Percentiles rank a stretch among this genome's conserved stretches.
phyloP scores from a whole-genome alignment of 495 filamentous ascomycete genomes.

The Emericellopsis terricola region DNA sequence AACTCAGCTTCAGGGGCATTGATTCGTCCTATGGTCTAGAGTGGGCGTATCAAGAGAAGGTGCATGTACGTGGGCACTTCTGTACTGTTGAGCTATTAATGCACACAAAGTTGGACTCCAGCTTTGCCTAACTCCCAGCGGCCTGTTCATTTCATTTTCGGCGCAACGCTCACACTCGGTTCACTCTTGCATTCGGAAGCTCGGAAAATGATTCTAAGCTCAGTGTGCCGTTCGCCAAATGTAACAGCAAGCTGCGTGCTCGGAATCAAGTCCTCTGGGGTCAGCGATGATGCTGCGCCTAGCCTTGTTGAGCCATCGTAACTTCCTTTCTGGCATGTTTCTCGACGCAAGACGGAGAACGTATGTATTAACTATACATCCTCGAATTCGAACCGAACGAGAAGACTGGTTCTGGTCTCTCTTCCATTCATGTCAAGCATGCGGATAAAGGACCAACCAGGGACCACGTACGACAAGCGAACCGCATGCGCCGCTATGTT shows the following conservation, averaged over 20 bases:
- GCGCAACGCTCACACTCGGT: constrained; percentile 7
- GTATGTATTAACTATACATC: constrained; percentile 6
- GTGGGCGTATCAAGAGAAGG: too few species aligned
- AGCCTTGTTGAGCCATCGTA: too few species aligned
- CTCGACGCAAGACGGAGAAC: neutral
- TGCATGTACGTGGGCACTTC: too few species aligned
- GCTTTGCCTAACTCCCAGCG: too few species aligned
- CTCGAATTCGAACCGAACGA: constrained; percentile 30
- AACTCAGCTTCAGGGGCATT: constrained; percentile 6
- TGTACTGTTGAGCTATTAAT: too few species aligned
- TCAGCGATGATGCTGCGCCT: too few species aligned
- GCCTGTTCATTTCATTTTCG: too few species aligned
- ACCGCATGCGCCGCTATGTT: constrained; percentile 28
- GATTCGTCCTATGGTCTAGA: too few species aligned
- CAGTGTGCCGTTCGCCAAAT: constrained; percentile 6
- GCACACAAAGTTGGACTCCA: too few species aligned
- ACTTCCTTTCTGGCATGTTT: neutral
- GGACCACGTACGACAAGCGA: constrained; percentile 24
- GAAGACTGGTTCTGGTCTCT: constrained; percentile 30
- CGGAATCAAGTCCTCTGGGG: constrained; percentile 8
- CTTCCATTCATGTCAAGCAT: constrained; percentile 33
- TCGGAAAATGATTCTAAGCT: constrained; percentile 10
- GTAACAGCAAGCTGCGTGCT: constrained; percentile 6
- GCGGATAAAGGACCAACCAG: constrained; percentile 32
- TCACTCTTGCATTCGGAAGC: constrained; percentile 7